Conservation (phyloP, 768 basidiomycete species). For the Candolleomyces aberdarensis region DNA sequence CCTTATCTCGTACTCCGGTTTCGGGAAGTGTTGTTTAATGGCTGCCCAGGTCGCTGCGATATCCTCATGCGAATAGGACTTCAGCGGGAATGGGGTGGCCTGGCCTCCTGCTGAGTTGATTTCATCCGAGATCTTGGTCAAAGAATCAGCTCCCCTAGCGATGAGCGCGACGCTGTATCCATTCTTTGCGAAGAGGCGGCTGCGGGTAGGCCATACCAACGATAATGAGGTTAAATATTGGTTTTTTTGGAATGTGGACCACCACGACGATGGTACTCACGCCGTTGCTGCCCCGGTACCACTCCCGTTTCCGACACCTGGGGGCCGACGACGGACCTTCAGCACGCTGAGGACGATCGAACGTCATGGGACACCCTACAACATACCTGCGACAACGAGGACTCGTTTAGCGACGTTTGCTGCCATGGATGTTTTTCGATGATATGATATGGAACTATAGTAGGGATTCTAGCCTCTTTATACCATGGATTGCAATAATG, state of each 20-base stretch:
- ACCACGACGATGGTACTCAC: constrained; percentile 32
- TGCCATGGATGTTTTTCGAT: constrained; percentile 14
- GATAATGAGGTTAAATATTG: neutral
- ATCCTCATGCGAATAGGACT: constrained; percentile 45
- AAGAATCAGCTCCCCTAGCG: constrained; percentile 50
- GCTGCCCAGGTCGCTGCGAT: constrained; percentile 47
- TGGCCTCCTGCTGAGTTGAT: constrained; percentile 56
- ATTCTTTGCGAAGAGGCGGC: constrained; percentile 56
- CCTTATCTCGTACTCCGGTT: constrained; percentile 48
- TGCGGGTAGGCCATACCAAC: constrained; percentile 16
- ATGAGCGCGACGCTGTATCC: constrained; percentile 69
- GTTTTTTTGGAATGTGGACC: neutral
- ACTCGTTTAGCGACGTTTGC: constrained; percentile 42
- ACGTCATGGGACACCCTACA: neutral
- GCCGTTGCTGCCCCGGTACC: constrained; percentile 55
- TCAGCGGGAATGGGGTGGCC: constrained; percentile 58
- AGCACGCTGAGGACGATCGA: neutral
- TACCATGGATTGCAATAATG: neutral
- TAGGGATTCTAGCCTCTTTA: neutral
- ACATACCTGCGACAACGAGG: constrained; percentile 56
- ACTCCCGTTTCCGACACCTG: constrained; percentile 43
- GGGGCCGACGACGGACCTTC: neutral
- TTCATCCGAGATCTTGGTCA: constrained; percentile 52
- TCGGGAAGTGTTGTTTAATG: constrained; percentile 44
- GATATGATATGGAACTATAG: neutral